Evolutionary conservation across 345 rosid genomes (phyloP).

Genomic region (Sonneratia alba): DNA sequence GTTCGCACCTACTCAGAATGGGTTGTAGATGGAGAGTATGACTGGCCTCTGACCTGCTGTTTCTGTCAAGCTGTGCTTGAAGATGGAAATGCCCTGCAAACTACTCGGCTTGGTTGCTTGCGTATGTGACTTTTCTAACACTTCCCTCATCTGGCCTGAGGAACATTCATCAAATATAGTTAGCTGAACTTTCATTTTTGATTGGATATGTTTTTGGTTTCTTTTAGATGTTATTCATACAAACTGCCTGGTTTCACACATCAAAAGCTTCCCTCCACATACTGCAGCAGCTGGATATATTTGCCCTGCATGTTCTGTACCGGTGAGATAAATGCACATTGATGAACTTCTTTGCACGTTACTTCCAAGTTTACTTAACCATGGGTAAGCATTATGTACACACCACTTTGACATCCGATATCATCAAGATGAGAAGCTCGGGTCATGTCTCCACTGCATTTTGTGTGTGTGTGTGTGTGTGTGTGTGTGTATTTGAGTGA

Average conservation of each 20-base stretch:
- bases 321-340: slow-evolving; percentile 37
- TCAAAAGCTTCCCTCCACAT: slow-evolving; percentile 84
- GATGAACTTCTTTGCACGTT: neutral
- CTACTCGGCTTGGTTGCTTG: slow-evolving; percentile 94
- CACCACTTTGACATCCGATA: neutral
- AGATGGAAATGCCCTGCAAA: slow-evolving; percentile 53
- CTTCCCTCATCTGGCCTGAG: neutral
- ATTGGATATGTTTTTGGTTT: slow-evolving; percentile 6
- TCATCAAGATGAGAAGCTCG: neutral
- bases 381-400: neutral
- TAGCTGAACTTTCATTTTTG: no score
- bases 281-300: slow-evolving; percentile 96
- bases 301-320: slow-evolving; percentile 80
- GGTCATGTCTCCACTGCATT: neutral
- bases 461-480: neutral
- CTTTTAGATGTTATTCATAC: slow-evolving; percentile 80
- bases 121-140: slow-evolving; percentile 38
- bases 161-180: neutral
- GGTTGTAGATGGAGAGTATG: slow-evolving; percentile 98
- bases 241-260: slow-evolving; percentile 70
- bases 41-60: slow-evolving; percentile 89
- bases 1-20: slow-evolving; percentile 95
- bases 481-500: neutral
- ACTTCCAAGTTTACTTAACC: neutral
- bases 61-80: slow-evolving; percentile 63